Base-by-base conservation (phyloP, 2,329 filamentous ascomycete species). In the Penicillium olsonii region DNA sequence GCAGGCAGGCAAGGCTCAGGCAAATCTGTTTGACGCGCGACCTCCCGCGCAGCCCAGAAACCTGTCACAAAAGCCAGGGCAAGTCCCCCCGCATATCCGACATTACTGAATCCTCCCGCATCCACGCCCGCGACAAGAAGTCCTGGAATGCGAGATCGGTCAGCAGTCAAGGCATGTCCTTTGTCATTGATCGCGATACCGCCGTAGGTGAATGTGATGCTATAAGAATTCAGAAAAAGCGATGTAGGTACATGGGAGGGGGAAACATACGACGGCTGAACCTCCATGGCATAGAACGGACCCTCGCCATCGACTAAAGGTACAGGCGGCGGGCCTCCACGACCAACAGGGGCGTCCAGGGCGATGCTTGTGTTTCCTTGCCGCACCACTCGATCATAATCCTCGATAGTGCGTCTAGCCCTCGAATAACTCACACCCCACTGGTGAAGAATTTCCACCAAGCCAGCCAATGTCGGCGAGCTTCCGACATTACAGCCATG, bases 201-300 rank as follows among this genome's bases (percentile, higher is more conserved):
- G 4, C 64, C 63, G 17, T 65, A 66, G 3, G 63, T 62, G 47
- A 66, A 64, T 7, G 63, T 64, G 31, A 64, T 64, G 2, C 61
- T 64, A 22, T 17, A 1, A 10, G 9, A 10, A 19, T 24, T 51
- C 17, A 52, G 37, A 34, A 4, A 12, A 4, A 11, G 1, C 18
- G 1, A 24, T 1, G 4, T 2, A 22, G 17, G 15, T 0, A 7
- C 4, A 14, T 6, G 29, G 3, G 11, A 5, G 2, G 10, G 17
- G n/a, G 26, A 22, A 4, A 56, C 57, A 38, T 56, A 63, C 60
- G 62, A 65, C 48, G 62, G 60, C 34, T 65, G 62, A 5, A 65
- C 60, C 44, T 65, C 60, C 45, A 64, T 65, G 10, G 56, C 61
- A 43, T 60, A 58, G 42, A 63, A 64, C 14, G 55, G 57, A 10